These are phyloP conservation scores for Podospora fimiseda DNA, from an alignment of 495 filamentous ascomycete species.

Conservation along the genomic window DNA sequence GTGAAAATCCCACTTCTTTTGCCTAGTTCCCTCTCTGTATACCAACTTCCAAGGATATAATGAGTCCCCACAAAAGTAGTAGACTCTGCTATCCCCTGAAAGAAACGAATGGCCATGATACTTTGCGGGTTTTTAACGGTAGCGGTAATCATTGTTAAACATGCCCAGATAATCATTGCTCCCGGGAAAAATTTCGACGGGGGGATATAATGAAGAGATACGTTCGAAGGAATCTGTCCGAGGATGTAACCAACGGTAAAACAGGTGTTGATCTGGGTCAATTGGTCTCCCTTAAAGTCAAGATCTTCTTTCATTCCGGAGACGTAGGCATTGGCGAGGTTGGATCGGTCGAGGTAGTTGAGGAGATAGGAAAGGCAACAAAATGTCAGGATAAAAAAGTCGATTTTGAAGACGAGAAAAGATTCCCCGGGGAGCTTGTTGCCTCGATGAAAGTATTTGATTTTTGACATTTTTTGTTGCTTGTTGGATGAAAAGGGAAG, in stretches of 20 bases:
- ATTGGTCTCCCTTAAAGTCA: slow-evolving; percentile 49
- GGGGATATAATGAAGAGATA: slow-evolving; percentile 52
- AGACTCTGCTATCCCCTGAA: slow-evolving; percentile 56
- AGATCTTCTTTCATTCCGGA: slow-evolving; percentile 62
- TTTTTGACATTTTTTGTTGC: background rate
- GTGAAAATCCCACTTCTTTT: slow-evolving; percentile 56
- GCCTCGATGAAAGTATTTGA: background rate
- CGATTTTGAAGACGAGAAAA: slow-evolving; percentile 49
- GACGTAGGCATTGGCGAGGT: slow-evolving; percentile 58
- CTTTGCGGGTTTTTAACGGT: slow-evolving; percentile 40
- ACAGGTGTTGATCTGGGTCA: slow-evolving; percentile 53
- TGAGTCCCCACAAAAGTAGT: slow-evolving; percentile 58
- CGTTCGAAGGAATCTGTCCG: slow-evolving; percentile 56
- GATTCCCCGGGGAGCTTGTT: slow-evolving; percentile 33
- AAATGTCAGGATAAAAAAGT: slow-evolving; percentile 61
- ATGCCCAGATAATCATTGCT: slow-evolving; percentile 57
- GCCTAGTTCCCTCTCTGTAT: slow-evolving; percentile 56
- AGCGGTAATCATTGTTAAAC: slow-evolving; percentile 54
- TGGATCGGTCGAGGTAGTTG: slow-evolving; percentile 51
- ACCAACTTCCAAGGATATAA: slow-evolving; percentile 63
- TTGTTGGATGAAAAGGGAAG: no score
- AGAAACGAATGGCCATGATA: slow-evolving; percentile 66
- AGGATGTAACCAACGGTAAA: slow-evolving; percentile 47
- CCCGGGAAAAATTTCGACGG: slow-evolving; percentile 56
- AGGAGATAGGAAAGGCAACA: slow-evolving; percentile 57